A percentile compares a stretch with the other conserved stretches of the same genome.
Evolutionary conservation across 1,284 basidiomycete genomes (phyloP).

Genomic region (Trametes sp.): DNA sequence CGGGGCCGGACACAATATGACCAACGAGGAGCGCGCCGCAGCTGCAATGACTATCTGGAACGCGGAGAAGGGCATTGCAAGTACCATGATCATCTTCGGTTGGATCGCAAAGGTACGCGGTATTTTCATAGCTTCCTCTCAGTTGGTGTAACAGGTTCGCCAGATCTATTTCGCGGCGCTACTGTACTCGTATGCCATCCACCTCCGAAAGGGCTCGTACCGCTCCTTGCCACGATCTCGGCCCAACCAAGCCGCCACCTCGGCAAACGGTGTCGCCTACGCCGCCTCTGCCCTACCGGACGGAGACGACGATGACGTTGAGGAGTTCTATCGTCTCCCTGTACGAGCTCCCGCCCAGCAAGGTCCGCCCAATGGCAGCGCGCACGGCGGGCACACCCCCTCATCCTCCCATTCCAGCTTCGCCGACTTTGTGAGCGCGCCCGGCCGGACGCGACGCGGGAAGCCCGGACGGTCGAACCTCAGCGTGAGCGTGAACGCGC

Average conservation of each 20-base stretch:
- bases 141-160: neutral
- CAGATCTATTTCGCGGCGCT: slow-evolving; percentile 93
- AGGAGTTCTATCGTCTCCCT: slow-evolving; percentile 72
- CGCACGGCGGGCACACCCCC: slow-evolving; percentile 33
- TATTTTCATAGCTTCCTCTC: neutral
- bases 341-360: slow-evolving; percentile 48
- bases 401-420: slow-evolving; percentile 53
- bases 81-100: slow-evolving; percentile 78
- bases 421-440: slow-evolving; percentile 66
- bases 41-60: slow-evolving; percentile 89
- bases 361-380: slow-evolving; percentile 32
- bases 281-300: slow-evolving; percentile 45
- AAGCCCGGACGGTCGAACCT: slow-evolving; percentile 40
- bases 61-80: slow-evolving; percentile 86
- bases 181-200: slow-evolving; percentile 93
- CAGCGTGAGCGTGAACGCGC: slow-evolving; percentile 35
- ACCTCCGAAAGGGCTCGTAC: slow-evolving; percentile 93
- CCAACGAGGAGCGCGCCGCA: slow-evolving; percentile 66
- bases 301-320: slow-evolving; percentile 61
- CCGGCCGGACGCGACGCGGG: slow-evolving; percentile 41
- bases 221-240: slow-evolving; percentile 79
- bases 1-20: slow-evolving; percentile 58
- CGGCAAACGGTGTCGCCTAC: slow-evolving; percentile 27
- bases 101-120: slow-evolving; percentile 88
- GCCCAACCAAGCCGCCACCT: slow-evolving; percentile 35